phyloP scores from a whole-genome alignment of 441 rosid species.

The Aquilaria agallochum region DNA sequence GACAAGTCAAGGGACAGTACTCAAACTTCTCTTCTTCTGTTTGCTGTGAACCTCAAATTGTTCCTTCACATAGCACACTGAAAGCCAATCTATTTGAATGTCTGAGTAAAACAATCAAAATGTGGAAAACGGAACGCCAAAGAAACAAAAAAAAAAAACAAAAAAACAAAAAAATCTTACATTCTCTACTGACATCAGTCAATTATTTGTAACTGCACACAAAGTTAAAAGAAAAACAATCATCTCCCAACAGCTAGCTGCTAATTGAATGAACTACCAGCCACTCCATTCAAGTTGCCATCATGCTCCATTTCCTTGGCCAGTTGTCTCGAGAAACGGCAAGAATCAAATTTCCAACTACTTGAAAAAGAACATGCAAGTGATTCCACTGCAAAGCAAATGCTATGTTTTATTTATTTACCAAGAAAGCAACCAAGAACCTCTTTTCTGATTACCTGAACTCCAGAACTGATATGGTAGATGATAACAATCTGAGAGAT shows the following conservation, averaged over 20 bases:
- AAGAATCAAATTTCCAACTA: constrained; percentile 40
- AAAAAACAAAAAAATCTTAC: constrained; percentile 3
- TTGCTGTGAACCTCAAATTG: constrained; percentile 2
- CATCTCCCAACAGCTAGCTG: constrained; percentile 36
- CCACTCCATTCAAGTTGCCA: constrained; percentile 28
- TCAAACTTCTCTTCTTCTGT: background rate
- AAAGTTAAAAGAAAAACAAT: constrained; percentile 50
- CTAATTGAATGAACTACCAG: constrained; percentile 32
- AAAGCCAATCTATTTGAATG: constrained; percentile 5
- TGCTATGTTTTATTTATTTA: constrained; percentile 33
- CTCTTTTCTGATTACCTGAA: constrained; percentile 37
- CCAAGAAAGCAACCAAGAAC: constrained; percentile 62
- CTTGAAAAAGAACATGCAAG: constrained; percentile 22
- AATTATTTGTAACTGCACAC: constrained; percentile 78
- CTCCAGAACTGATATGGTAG: constrained; percentile 35
- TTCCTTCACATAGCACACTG: constrained; percentile 1
- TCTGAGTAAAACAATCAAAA: constrained; percentile 5
- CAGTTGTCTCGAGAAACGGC: constrained; percentile 32
- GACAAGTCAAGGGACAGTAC: too few relatives aligned
- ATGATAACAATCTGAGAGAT: constrained; percentile 61
- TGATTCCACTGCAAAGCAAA: constrained; percentile 25
- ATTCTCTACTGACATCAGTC: constrained; percentile 36
- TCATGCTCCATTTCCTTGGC: constrained; percentile 25
- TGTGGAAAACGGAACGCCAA: too few relatives aligned
- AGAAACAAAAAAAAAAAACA: background rate